phyloP scores from a whole-genome alignment of 805 yeast genomes.

The Torulaspora microellipsoides region DNA sequence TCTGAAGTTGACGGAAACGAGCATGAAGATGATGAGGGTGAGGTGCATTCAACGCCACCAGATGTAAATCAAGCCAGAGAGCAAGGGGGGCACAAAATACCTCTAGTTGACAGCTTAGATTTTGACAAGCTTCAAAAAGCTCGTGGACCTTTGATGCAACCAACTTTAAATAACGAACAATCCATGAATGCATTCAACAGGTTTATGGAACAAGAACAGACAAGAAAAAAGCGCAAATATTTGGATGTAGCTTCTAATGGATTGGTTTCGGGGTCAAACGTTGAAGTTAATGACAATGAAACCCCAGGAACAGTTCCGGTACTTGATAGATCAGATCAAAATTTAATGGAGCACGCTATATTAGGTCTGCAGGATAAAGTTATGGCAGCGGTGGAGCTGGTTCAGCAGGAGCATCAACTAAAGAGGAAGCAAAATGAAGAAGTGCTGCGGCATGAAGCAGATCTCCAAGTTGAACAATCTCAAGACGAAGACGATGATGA shows the following conservation, averaged over 20 bases:
- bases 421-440: background rate
- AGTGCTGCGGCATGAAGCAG: background rate
- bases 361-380: constrained; percentile 28
- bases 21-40: constrained; percentile 1
- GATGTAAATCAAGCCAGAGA: constrained; percentile 1
- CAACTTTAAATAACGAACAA: constrained; percentile 10
- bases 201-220: constrained; percentile 24
- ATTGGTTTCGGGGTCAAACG: constrained; percentile 1
- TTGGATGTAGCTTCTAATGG: constrained; percentile 16
- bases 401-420: constrained; percentile 16
- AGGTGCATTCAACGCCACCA: constrained; percentile 4
- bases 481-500: constrained; percentile 2
- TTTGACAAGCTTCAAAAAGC: constrained; percentile 3
- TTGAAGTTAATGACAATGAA: background rate
- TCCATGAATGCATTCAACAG: constrained; percentile 27
- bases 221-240: constrained; percentile 18
- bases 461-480: background rate
- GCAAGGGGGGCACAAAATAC: background rate
- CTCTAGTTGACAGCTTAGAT: constrained; percentile 2
- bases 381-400: constrained; percentile 28
- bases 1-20: constrained; percentile 1
- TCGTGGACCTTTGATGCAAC: constrained; percentile 6
- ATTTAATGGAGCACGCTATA: constrained; percentile 25
- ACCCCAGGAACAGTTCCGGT: constrained; percentile 12
- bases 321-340: constrained; percentile 10